phyloP scores from a whole-genome alignment of 163 green algal genomes.

The Chlorella variabilis region DNA sequence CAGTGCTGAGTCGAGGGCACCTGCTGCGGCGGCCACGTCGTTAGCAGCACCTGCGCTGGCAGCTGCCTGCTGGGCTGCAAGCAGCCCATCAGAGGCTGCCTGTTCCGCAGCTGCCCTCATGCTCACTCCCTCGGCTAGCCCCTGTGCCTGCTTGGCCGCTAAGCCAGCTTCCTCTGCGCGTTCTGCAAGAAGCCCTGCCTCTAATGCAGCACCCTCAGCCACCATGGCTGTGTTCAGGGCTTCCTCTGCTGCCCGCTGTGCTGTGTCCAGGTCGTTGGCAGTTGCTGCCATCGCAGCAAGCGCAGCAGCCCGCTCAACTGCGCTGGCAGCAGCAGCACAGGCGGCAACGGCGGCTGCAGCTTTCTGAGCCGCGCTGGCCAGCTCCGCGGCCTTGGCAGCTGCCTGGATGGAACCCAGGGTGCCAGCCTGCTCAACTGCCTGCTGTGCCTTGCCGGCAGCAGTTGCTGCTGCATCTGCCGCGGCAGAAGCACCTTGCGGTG shows the following conservation, averaged over 20 bases:
- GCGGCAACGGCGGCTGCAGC: neutral
- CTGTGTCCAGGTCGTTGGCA: neutral
- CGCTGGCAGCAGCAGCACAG: neutral
- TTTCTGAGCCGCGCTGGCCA: constrained; percentile 1
- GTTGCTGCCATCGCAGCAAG: neutral
- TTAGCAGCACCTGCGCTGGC: neutral
- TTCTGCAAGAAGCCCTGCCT: neutral
- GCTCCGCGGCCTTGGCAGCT: neutral
- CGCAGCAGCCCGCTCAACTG: neutral
- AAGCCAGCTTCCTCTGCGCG: neutral
- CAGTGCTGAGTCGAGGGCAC: neutral
- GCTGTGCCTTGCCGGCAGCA: neutral
- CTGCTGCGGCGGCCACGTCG: neutral
- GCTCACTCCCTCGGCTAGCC: neutral
- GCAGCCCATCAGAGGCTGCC: neutral
- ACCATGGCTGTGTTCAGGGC: neutral
- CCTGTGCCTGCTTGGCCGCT: neutral
- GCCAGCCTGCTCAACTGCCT: neutral
- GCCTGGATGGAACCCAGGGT: neutral
- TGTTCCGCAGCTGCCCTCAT: neutral
- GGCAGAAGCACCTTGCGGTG: neutral
- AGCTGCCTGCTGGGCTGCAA: neutral
- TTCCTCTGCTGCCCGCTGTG: constrained; percentile 4
- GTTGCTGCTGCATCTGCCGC: neutral
- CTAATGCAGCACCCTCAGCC: neutral